These are phyloP conservation scores for Suhomyces panamericanus DNA, from an alignment of 1,139 yeast genomes.

Conservation along the genomic window DNA sequence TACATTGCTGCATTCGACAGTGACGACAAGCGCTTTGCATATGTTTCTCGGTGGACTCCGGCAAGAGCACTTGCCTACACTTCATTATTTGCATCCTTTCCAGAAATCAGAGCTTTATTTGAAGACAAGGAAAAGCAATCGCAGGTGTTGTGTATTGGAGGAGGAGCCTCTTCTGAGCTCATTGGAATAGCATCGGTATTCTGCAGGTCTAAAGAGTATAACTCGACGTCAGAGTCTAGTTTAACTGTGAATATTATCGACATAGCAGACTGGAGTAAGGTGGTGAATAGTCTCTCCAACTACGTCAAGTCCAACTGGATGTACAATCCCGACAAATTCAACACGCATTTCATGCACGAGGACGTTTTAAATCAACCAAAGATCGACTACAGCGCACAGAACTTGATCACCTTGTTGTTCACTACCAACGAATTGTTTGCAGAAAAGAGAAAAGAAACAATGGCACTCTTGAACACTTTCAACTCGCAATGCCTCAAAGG, in stretches of 20 bases:
- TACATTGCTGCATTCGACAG: slow-evolving; percentile 67
- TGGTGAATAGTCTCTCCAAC: slow-evolving; percentile 44
- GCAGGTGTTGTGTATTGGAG: slow-evolving; percentile 69
- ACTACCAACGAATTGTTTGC: slow-evolving; percentile 85
- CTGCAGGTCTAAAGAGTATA: slow-evolving; percentile 46
- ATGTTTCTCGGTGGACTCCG: slow-evolving; percentile 85
- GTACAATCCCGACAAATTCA: slow-evolving; percentile 38
- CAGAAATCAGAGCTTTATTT: slow-evolving; percentile 41
- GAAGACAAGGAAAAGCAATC: slow-evolving; percentile 29
- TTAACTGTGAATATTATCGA: slow-evolving; percentile 61
- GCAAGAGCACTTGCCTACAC: slow-evolving; percentile 75
- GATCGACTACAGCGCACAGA: slow-evolving; percentile 21
- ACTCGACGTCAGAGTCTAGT: slow-evolving; percentile 31
- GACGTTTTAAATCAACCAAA: slow-evolving; percentile 43
- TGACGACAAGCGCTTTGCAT: slow-evolving; percentile 68
- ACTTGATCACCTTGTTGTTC: slow-evolving; percentile 69
- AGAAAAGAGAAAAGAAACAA: slow-evolving; percentile 62
- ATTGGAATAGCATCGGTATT: slow-evolving; percentile 67
- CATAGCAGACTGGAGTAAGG: slow-evolving; percentile 72
- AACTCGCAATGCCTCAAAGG: slow-evolving; percentile 53
- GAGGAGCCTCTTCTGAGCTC: slow-evolving; percentile 87
- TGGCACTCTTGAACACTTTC: slow-evolving; percentile 55
- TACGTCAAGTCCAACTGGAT: slow-evolving; percentile 55
- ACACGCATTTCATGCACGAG: slow-evolving; percentile 47
- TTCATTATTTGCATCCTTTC: slow-evolving; percentile 57